These are phyloP conservation scores for Globomyces sp. DNA, from an alignment of 371 early-diverging fungal genomes.

Conservation along the genomic window DNA sequence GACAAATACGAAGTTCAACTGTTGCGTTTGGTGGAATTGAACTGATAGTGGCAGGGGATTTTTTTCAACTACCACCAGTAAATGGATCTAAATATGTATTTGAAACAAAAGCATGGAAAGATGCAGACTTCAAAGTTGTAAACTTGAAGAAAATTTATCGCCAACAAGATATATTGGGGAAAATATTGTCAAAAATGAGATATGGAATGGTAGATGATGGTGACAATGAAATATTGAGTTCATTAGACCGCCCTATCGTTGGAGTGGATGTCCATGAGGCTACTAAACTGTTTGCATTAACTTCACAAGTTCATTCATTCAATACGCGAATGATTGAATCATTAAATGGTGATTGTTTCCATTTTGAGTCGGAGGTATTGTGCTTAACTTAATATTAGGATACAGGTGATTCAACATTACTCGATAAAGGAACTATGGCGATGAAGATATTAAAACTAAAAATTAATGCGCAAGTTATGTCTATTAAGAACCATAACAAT, in stretches of 20 bases:
- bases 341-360: too few relatives aligned
- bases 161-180: background rate
- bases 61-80: conserved; percentile 58
- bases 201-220: background rate
- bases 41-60: conserved; percentile 53
- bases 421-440: background rate
- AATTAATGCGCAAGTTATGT: conserved; percentile 79
- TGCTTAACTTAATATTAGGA: background rate
- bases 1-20: background rate
- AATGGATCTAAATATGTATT: background rate
- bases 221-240: background rate
- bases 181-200: background rate
- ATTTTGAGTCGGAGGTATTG: background rate
- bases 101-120: too few relatives aligned
- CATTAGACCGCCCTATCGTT: background rate
- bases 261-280: background rate
- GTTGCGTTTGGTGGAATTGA: conserved; percentile 58
- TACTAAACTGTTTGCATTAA: background rate
- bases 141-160: background rate
- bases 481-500: conserved; percentile 67
- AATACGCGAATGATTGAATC: background rate
- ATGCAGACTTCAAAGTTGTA: background rate
- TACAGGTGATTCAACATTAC: background rate
- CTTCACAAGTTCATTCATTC: background rate
- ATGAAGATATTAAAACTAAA: conserved; percentile 55